These are phyloP conservation scores for Leishmania tropica DNA, from an alignment of 208 protist species.

Conservation along the genomic window DNA sequence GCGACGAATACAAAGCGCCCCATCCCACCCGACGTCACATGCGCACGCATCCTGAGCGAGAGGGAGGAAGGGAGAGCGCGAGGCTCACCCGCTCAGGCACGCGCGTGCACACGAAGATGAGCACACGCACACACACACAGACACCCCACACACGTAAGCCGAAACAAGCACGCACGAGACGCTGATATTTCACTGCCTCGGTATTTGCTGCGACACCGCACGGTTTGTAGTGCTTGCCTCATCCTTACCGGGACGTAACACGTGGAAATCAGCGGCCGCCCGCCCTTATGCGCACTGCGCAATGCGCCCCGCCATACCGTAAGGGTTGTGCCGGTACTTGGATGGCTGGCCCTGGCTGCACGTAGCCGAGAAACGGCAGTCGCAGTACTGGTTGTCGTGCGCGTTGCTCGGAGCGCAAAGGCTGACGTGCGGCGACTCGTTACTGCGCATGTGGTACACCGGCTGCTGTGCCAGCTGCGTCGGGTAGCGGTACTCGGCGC, in stretches of 20 bases:
- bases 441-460: neutral
- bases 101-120: neutral
- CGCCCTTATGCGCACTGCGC: constrained; percentile 24
- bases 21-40: neutral
- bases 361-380: constrained; percentile 54
- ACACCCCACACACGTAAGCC: neutral
- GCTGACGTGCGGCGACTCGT: neutral
- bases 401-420: neutral
- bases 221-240: neutral
- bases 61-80: neutral
- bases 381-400: constrained; percentile 30
- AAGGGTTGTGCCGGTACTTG: constrained; percentile 89
- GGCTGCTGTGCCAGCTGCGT: constrained; percentile 6
- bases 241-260: neutral
- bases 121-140: neutral
- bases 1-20: too few species aligned
- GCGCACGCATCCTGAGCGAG: neutral
- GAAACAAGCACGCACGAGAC: neutral
- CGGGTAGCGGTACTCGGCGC: constrained; percentile 28
- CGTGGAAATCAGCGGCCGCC: neutral
- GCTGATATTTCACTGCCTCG: neutral
- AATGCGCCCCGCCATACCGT: constrained; percentile 43
- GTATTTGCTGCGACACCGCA: neutral
- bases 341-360: constrained; percentile 63
- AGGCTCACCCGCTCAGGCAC: neutral